Percentiles rank a stretch among this genome's conserved stretches.
phyloP scores from a whole-genome alignment of 768 basidiomycete species.

The Clavulina sp. region DNA sequence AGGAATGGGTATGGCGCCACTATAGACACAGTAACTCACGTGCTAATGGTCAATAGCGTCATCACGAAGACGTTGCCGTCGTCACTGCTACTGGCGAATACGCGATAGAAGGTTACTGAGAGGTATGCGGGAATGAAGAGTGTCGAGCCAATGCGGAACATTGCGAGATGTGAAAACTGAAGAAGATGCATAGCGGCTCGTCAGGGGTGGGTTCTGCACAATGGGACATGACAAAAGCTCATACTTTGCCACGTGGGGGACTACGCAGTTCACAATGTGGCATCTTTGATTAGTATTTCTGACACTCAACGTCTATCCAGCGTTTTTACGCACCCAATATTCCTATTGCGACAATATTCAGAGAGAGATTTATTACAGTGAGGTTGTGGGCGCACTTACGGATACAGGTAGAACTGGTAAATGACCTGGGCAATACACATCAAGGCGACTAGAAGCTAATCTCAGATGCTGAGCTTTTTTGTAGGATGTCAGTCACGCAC shows the following conservation, averaged over 20 bases:
- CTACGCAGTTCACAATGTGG: background rate
- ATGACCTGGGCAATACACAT: conserved; percentile 92
- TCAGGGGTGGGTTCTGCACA: background rate
- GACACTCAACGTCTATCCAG: too few relatives aligned
- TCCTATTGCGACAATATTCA: conserved; percentile 22
- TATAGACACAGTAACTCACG: conserved; percentile 36
- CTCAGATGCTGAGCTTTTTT: background rate
- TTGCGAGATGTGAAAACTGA: conserved; percentile 58
- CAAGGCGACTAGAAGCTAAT: conserved; percentile 44
- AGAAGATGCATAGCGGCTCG: background rate
- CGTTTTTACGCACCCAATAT: conserved; percentile 47
- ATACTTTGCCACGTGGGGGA: conserved; percentile 7
- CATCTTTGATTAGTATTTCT: background rate
- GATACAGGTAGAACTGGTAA: conserved; percentile 83
- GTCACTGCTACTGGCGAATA: conserved; percentile 47
- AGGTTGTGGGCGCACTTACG: conserved; percentile 31
- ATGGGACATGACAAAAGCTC: background rate
- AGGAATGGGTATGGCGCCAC: background rate
- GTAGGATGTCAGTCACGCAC: conserved; percentile 25
- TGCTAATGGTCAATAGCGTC: conserved; percentile 43
- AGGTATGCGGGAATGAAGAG: conserved; percentile 86
- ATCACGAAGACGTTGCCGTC: conserved; percentile 69
- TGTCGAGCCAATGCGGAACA: conserved; percentile 72
- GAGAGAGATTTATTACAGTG: background rate
- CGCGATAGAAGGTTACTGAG: conserved; percentile 53